Evolutionary conservation across 257 asterid species (phyloP), one percentile per base, ranked within the genome.

Genomic region (Solanum bulbocastanum): DNA sequence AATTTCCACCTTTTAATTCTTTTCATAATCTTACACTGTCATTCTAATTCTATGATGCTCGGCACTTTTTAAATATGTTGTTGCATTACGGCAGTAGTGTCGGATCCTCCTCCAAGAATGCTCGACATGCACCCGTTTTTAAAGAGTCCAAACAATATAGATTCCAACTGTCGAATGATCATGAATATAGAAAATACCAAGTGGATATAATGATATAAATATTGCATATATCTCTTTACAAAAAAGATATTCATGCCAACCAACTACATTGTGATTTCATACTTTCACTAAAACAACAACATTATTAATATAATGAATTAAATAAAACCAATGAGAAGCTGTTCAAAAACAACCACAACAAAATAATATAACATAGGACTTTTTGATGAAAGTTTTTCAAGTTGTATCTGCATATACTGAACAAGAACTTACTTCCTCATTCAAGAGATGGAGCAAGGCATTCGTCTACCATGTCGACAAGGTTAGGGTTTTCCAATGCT

Each of bases 401-500:
- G 13, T 82, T 30, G 84, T 82, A 82, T 32, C 18, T 82, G 42
- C 69, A 46, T 30, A 30, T 30, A 81, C 69, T 81, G 68, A 81
- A 81, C 85, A 81, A 46, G 58, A 32, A 81, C 27, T 8, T 8
- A 42, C 60, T 35, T 79, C 87, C 90, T 92, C 91, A 94, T 68
- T 76, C 94, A 89, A 88, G 92, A 32, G 98, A 91, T 49, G 98
- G 95, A 4, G 98, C 98, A 33, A 96, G 95, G 91, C 99, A 96
- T 87, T 93, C 98, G 4, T 95, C 98, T 1, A 96, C 98, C 96
- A 95, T 94, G 20, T 89, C 96, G 8, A 92, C 92, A 27, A 96
- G 97, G 91, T 89, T 91, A 0, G 98, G 98, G 85, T 95, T 96
- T 93, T 96, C 99, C 68, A 97, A 88, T 84, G 98, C 99, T 86